Evolutionary conservation across 441 rosid species (phyloP), one percentile per base, ranked within the genome.

Genomic region (Gossypium schwendimanii): DNA sequence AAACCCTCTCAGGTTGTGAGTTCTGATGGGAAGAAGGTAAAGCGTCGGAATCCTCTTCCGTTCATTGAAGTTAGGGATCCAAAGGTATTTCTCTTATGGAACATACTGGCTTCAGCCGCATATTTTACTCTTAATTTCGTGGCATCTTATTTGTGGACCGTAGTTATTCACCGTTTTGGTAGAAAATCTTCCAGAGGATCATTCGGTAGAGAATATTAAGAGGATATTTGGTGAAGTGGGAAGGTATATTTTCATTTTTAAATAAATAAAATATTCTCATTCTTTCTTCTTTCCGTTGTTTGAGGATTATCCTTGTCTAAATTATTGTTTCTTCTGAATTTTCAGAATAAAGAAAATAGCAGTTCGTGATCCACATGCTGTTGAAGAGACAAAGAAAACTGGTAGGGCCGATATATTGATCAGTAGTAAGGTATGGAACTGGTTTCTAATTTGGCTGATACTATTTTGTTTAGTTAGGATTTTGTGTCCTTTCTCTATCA

Each of bases 101-200:
- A 79, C 44, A 7, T 66, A 49, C 49, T 49, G 44, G n/a, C 41
- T 66, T 66, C 41, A 15, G n/a, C 14, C 4, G 15, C 7, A 7
- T 24, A 24, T 66, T 15, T 0, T 63, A 9, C 20, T 3, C 5
- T 63, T 63, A 36, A 72, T 7, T 17, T 63, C 53, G 71, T 47
- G 67, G 69, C 76, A 73, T 41, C 84, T 83, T 79, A 85, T 79
- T 77, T 83, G 41, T 82, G 81, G 81, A 66, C 82, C 77, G 71
- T 80, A 94, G 98, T 77, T 82, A 44, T 84, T 75, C 81, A 88
- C 95, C 73, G 97, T 94, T 73, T 78, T 94, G 88, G 97, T 91
- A 72, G 99, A 94, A 81, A 94, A 94, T 77, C 85, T 94, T 80
- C 99, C 98, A 4, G 91, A 83, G 74, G 97, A 92, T 87, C 96